Base-by-base conservation (phyloP, 768 basidiomycete species). In the Suillus subaureus region DNA sequence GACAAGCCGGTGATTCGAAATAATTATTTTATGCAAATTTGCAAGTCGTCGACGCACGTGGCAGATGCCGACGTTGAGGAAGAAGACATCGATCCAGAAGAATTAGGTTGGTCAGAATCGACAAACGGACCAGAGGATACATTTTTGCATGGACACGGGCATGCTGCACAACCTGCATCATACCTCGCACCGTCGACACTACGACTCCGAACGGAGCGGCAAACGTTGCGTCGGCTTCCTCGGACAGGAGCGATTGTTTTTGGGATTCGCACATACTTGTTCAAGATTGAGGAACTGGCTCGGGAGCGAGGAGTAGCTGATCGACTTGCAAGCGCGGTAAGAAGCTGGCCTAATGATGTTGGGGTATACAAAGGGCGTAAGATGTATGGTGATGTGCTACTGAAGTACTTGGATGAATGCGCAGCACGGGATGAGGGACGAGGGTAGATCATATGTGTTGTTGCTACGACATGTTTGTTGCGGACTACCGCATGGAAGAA, bases 1-100 rank as follows among this genome's bases (percentile, higher is more conserved):
- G 86, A 90, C 74, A 88, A 90, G 74, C 87, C 90, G 9, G 87
- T 93, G 58, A 75, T 82, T 64, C 85, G 92, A 61, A 89, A 89
- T 77, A 93, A 93, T 75, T 92, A 89, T 75, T 76, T 76, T 62
- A 72, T 84, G 60, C 81, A 82, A 69, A 73, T 80, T 61, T 81
- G 80, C 54, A 76, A 76, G 65, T 73, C 74, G 6, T 8, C 13
- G 26, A 16, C 61, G 2, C 56, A 52, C 18, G 61, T n/a, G 16
- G 23, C 54, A 35, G 66, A 69, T 31, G 70, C 65, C 5, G 64
- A 57, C 61, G 66, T 70, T n/a, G 31, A 37, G 13, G 68, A 69
- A 26, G 68, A 62, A 60, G 75, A 70, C 13, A 67, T 83, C 37
- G 89, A 91, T 73, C 83, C 85, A 23, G 86, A 89, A 65, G 89